These are phyloP conservation scores for Aquilaria agallochum DNA, from an alignment of 441 rosid genomes.

Conservation along the genomic window DNA sequence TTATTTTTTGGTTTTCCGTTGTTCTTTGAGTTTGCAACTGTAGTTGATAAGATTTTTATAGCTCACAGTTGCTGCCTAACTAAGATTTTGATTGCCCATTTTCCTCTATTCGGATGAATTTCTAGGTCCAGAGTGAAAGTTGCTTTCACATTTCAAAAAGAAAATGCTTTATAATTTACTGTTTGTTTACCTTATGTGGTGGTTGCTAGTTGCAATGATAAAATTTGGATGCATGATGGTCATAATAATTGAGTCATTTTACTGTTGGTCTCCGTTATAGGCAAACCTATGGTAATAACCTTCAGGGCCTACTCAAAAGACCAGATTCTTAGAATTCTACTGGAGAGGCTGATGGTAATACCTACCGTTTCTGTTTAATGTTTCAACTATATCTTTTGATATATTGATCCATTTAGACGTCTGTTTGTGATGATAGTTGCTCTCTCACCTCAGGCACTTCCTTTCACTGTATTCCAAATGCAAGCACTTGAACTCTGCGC, in stretches of 20 bases:
- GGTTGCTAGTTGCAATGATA: not conserved
- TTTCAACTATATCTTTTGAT: slow-evolving; percentile 3
- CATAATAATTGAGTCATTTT: slow-evolving; percentile 13
- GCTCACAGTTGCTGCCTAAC: too few relatives aligned
- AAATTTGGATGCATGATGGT: slow-evolving; percentile 1
- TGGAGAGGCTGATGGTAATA: slow-evolving; percentile 79
- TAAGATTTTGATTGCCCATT: too few relatives aligned
- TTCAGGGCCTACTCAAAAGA: slow-evolving; percentile 80
- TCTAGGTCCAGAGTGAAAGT: too few relatives aligned
- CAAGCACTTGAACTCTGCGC: slow-evolving; percentile 95
- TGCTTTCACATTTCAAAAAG: too few relatives aligned
- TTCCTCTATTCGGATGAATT: too few relatives aligned
- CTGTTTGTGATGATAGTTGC: not conserved
- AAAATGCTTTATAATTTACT: too few relatives aligned
- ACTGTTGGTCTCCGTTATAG: slow-evolving; percentile 27
- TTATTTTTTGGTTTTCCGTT: too few relatives aligned
- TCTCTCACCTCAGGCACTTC: slow-evolving; percentile 48
- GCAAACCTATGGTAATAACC: slow-evolving; percentile 80
- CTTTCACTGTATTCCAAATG: slow-evolving; percentile 59
- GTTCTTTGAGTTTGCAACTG: too few relatives aligned
- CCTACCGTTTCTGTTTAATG: slow-evolving; percentile 5
- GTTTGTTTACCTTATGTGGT: not conserved
- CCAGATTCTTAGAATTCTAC: slow-evolving; percentile 70
- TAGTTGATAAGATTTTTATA: too few relatives aligned
- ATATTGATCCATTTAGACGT: not conserved